phyloP scores from a whole-genome alignment of 2,329 filamentous ascomycete genomes.

The Fusarium stilboides region DNA sequence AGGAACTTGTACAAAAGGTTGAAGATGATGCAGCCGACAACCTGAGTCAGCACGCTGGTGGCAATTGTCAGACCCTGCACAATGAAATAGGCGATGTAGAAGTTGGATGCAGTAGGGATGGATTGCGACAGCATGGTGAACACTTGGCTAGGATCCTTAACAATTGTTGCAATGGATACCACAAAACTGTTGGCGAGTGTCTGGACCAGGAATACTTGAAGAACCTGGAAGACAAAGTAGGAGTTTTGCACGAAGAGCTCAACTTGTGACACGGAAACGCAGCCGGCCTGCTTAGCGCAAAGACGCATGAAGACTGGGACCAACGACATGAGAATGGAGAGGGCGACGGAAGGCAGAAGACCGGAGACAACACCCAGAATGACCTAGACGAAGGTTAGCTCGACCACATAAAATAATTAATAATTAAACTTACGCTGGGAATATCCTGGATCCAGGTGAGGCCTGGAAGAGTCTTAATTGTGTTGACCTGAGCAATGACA shows the following conservation, averaged over 20 bases:
- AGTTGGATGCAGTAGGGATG: conserved; percentile 89
- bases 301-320: conserved; percentile 77
- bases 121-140: conserved; percentile 77
- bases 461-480: conserved; percentile 76
- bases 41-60: conserved; percentile 80
- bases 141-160: conserved; percentile 71
- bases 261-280: conserved; percentile 82
- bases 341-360: conserved; percentile 82
- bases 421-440: conserved; percentile 61
- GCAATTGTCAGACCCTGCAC: conserved; percentile 86
- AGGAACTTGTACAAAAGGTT: conserved; percentile 78
- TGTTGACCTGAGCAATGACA: conserved; percentile 85
- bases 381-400: conserved; percentile 39
- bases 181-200: conserved; percentile 86
- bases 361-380: conserved; percentile 87
- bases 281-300: conserved; percentile 84
- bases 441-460: conserved; percentile 81
- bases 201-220: conserved; percentile 94
- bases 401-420: background rate
- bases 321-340: conserved; percentile 86
- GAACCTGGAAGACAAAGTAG: conserved; percentile 91
- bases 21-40: conserved; percentile 75
- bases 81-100: conserved; percentile 93
- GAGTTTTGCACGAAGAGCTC: conserved; percentile 93
- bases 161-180: conserved; percentile 75